phyloP scores from a whole-genome alignment of 768 basidiomycete genomes.

The Suillus tomentosus region DNA sequence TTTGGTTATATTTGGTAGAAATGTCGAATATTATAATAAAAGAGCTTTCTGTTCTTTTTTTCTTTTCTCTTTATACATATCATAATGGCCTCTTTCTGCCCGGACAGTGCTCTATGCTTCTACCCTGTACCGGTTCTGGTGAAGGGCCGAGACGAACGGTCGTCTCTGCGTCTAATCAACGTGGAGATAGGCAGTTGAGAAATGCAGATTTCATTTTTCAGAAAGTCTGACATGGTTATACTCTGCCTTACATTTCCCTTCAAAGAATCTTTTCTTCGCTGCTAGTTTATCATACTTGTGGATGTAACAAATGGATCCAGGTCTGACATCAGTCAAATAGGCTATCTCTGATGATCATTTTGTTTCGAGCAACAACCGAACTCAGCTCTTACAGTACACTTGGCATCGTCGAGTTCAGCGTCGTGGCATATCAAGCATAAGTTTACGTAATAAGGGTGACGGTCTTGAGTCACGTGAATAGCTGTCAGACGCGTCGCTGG shows the following conservation, averaged over 20 bases:
- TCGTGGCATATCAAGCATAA: too few species aligned
- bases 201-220: slow-evolving; percentile 35
- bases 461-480: not conserved
- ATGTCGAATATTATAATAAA: slow-evolving; percentile 36
- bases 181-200: slow-evolving; percentile 51
- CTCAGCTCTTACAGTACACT: too few species aligned
- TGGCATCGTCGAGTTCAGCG: too few species aligned
- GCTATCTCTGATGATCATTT: not conserved
- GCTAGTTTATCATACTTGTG: not conserved
- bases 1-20: slow-evolving; percentile 34
- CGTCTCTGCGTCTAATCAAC: slow-evolving; percentile 55
- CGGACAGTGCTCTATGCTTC: slow-evolving; percentile 62
- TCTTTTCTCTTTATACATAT: slow-evolving; percentile 3
- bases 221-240: slow-evolving; percentile 37
- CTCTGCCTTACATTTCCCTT: slow-evolving; percentile 34
- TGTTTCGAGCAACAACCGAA: not conserved
- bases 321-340: not conserved
- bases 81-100: slow-evolving; percentile 70
- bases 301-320: not conserved
- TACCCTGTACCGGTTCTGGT: slow-evolving; percentile 82
- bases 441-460: not conserved
- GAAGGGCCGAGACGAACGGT: slow-evolving; percentile 63
- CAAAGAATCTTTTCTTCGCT: not conserved
- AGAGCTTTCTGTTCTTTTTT: not conserved
- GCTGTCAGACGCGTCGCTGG: not conserved